phyloP scores from a whole-genome alignment of 352 stramenopile genomes.

The Phytophthora melonis region DNA sequence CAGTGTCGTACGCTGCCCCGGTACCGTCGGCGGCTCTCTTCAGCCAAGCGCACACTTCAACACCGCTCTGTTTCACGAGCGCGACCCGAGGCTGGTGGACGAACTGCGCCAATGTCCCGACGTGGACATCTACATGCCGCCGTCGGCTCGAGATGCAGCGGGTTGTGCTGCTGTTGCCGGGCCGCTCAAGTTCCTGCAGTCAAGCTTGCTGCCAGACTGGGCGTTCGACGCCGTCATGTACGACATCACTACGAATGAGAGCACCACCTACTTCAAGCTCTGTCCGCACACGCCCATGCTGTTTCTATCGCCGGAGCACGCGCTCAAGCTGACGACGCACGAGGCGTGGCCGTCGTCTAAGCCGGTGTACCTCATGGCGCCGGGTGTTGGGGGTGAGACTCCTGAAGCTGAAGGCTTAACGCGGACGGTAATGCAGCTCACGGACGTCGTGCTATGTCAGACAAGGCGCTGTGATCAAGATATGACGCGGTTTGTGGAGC shows the following conservation, averaged over 20 bases:
- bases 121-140: slow-evolving; percentile 72
- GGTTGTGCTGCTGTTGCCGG: slow-evolving; percentile 61
- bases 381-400: slow-evolving; percentile 5
- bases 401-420: slow-evolving; percentile 12
- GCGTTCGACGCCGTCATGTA: slow-evolving; percentile 27
- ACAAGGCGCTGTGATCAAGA: slow-evolving; percentile 31
- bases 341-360: slow-evolving; percentile 48
- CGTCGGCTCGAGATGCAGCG: slow-evolving; percentile 26
- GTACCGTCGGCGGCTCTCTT: not conserved
- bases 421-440: slow-evolving; percentile 14
- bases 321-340: slow-evolving; percentile 22
- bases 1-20: slow-evolving; percentile 38
- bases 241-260: slow-evolving; percentile 17
- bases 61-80: slow-evolving; percentile 24
- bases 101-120: slow-evolving; percentile 58
- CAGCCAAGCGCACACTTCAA: slow-evolving; percentile 19
- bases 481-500: slow-evolving; percentile 24
- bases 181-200: slow-evolving; percentile 39
- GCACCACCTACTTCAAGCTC: slow-evolving; percentile 53
- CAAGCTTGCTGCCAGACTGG: slow-evolving; percentile 44
- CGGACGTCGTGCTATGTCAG: slow-evolving; percentile 34
- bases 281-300: slow-evolving; percentile 53
- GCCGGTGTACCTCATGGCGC: slow-evolving; percentile 54
- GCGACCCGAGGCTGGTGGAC: slow-evolving; percentile 52
- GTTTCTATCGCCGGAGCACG: slow-evolving; percentile 48